Evolutionary conservation across 225 moss, liverwort and hornwort species (phyloP), one percentile per base, ranked within the genome.

Genomic region (Sphagnum contortum): DNA sequence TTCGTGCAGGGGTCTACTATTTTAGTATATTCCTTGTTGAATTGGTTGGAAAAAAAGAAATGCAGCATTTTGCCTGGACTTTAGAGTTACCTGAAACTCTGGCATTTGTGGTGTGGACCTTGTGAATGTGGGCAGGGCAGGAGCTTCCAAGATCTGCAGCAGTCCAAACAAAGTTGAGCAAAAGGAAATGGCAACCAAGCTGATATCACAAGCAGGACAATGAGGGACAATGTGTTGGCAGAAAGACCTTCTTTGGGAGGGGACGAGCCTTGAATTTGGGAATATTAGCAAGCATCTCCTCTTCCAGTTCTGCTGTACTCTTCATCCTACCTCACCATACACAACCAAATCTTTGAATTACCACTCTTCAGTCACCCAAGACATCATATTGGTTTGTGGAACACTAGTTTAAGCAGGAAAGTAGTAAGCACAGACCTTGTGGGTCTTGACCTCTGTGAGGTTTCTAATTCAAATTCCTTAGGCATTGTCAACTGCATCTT

Each of bases 241-340:
- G 44, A 14, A 57, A 6, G 7, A 96, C 95, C 92, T 96, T 96
- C 65, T 87, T 96, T 0, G 92, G 92, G 47, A 88, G 80, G 2
- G 96, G 92, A 1, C 92, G 88, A 29, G 96, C 96, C 77, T 86
- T 96, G 71, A 96, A 96, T 70, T 82, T 96, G 0, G 96, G 96
- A 63, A 96, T 46, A 58, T 82, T 92, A 3, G 92, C 69, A 50
- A 96, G 79, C 90, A 92, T 80, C 66, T 96, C 92, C 48, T 76
- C 87, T 66, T 96, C 92, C 12, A 96, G 60, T 59, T 89, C 90
- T 3, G 85, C 92, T 4, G 92, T 77, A 71, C 96, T 90, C 62
- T 96, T 96, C 13, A 96, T 46, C 70, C 95, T 96, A 85, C 48
- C 5, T 10, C 9, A 48, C 47, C 46, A 49, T 60, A 47, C 48